Evolutionary conservation across 441 rosid genomes (phyloP).

Genomic region (Erodium moschatum): DNA sequence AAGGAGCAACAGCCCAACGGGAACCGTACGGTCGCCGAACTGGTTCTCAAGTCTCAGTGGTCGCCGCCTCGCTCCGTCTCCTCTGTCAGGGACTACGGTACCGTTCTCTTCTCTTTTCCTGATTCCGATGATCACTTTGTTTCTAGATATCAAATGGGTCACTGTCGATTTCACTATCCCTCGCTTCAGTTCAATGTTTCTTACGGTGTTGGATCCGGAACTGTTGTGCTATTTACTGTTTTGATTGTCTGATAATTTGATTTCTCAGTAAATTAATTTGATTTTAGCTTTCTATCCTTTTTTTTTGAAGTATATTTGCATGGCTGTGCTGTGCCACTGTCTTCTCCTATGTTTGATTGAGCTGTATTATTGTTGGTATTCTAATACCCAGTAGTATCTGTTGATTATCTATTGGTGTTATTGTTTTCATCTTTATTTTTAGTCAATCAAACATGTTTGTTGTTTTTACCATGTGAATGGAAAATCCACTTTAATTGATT

Average conservation of each 20-base stretch:
- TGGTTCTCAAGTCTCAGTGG: conserved; percentile 4
- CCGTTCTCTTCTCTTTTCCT: background rate
- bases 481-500: background rate
- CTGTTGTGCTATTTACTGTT: no score
- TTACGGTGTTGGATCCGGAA: no score
- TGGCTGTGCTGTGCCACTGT: no score
- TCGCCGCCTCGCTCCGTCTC: conserved; percentile 8
- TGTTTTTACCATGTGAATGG: background rate
- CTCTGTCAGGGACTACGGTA: conserved; percentile 26
- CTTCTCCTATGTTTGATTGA: no score
- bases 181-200: background rate
- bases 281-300: no score
- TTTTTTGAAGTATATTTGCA: no score
- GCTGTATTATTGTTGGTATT: background rate
- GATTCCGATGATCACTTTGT: background rate
- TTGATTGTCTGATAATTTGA: background rate
- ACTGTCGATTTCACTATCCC: background rate
- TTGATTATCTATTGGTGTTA: background rate
- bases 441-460: background rate
- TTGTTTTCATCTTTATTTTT: background rate
- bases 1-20: conserved; percentile 14
- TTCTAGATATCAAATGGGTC: background rate
- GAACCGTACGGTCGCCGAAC: background rate
- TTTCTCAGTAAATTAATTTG: background rate
- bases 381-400: background rate